Percentiles rank a stretch among this genome's conserved stretches.
phyloP scores from a whole-genome alignment of 805 yeast genomes.

The Hanseniaspora guilliermondii region DNA sequence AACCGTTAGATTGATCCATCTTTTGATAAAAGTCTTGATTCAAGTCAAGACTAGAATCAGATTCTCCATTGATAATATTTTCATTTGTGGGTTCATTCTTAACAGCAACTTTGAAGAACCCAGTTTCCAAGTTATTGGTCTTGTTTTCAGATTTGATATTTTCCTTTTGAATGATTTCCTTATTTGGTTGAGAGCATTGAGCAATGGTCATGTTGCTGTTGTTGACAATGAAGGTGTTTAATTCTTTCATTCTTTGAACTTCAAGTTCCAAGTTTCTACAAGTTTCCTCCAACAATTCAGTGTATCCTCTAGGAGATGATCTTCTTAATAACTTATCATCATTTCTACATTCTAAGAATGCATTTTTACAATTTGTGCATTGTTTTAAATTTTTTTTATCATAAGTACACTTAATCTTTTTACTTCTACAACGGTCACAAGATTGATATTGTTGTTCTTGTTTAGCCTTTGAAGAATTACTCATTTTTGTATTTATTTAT shows the following conservation, averaged over 20 bases:
- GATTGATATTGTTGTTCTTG: constrained; percentile 9
- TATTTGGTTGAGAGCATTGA: not conserved
- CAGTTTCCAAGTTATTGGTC: constrained; percentile 7
- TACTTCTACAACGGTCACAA: constrained; percentile 29
- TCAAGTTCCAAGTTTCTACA: constrained; percentile 78
- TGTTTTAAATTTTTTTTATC: constrained; percentile 53
- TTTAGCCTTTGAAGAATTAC: not conserved
- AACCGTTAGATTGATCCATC: not conserved
- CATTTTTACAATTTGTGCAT: constrained; percentile 72
- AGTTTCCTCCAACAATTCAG: constrained; percentile 78
- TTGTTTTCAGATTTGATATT: not conserved
- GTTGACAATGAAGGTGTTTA: constrained; percentile 4
- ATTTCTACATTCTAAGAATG: constrained; percentile 80
- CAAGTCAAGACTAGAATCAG: constrained; percentile 18
- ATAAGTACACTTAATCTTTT: constrained; percentile 49
- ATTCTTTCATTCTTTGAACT: constrained; percentile 45
- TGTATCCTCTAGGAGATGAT: constrained; percentile 85
- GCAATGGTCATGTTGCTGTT: not conserved
- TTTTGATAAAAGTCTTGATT: not conserved
- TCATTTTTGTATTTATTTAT: constrained; percentile 32
- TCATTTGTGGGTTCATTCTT: constrained; percentile 4
- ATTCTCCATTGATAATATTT: constrained; percentile 19
- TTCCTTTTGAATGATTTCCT: not conserved
- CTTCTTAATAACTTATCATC: constrained; percentile 74
- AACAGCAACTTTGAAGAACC: constrained; percentile 10